Evolutionary conservation across 2,329 filamentous ascomycete species (phyloP), one percentile per base, ranked within the genome.

Genomic region (Talaromyces sp.): DNA sequence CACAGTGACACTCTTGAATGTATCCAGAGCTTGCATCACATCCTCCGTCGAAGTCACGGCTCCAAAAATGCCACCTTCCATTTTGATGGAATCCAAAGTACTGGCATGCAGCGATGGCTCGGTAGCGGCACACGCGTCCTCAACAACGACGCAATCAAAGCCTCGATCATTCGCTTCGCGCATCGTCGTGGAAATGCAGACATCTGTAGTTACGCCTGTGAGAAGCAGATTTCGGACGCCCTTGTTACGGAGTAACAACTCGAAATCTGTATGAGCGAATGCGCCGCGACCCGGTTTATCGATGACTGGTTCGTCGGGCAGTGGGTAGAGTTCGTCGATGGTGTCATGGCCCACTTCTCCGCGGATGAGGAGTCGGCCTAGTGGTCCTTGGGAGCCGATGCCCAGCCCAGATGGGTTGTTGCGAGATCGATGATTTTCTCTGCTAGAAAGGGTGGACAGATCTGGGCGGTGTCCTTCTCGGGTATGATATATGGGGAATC

Each of bases 261-360:
- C 83, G 61, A 86, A 81, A 62, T 86, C 84, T 0, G 84, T 86
- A 68, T 85, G 76, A 7, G 79, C 73, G 71, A 86, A 86, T 3
- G 84, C 83, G 1, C 84, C 79, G 27, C 82, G 79, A 0, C 84
- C 83, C 0, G 84, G 83, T 71, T 86, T 86, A 72, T 86, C 84
- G 50, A 86, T 81, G 9, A 86, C 76, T 0, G 81, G 78, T 68
- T 86, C 84, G 2, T 75, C 76, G 1, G 74, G 73, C 17, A 81
- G 63, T 15, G 84, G 84, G 64, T 80, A 80, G 37, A 86, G 73
- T 68, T 88, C 85, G 8, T 80, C 75, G 19, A 88, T 80, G 35
- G 83, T 86, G 56, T 84, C 85, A 70, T 87, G 85, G 0, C 86
- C 86, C 25, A 76, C 70, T 69, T 87, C 83, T 0, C 86, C 86